Conservation (phyloP, 257 asterid species). For the Salvia rosmarinus region DNA sequence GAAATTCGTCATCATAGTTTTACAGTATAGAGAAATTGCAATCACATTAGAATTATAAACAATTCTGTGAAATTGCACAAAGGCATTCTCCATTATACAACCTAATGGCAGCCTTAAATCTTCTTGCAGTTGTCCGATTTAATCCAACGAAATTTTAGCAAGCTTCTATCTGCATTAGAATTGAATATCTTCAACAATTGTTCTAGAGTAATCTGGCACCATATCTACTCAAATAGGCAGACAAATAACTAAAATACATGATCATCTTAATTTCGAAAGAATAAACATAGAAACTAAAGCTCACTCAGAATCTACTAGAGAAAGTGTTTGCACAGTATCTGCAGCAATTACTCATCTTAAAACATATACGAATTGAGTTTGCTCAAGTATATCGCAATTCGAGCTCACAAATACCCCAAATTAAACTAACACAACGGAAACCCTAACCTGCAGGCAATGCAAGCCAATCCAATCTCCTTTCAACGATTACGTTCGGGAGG, state of each 20-base stretch:
- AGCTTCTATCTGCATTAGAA: slow-evolving; percentile 40
- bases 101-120: slow-evolving; percentile 27
- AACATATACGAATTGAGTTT: neutral
- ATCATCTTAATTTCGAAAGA: slow-evolving; percentile 9
- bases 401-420: neutral
- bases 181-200: slow-evolving; percentile 2
- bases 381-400: slow-evolving; percentile 16
- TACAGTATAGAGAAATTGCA: slow-evolving; percentile 9
- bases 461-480: slow-evolving; percentile 17
- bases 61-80: slow-evolving; percentile 28
- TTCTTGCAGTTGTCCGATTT: slow-evolving; percentile 28
- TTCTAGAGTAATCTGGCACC: neutral
- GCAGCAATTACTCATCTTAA: neutral
- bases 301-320: neutral
- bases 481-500: slow-evolving; percentile 87
- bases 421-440: slow-evolving; percentile 32
- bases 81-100: slow-evolving; percentile 31
- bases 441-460: slow-evolving; percentile 48
- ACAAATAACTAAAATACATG: neutral
- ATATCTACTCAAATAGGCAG: neutral
- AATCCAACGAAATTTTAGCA: slow-evolving; percentile 2
- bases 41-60: neutral
- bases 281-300: neutral
- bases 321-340: neutral
- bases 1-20: slow-evolving; percentile 1